Base-by-base conservation (phyloP, 2,329 filamentous ascomycete species). In the Neoascochyta sp. region DNA sequence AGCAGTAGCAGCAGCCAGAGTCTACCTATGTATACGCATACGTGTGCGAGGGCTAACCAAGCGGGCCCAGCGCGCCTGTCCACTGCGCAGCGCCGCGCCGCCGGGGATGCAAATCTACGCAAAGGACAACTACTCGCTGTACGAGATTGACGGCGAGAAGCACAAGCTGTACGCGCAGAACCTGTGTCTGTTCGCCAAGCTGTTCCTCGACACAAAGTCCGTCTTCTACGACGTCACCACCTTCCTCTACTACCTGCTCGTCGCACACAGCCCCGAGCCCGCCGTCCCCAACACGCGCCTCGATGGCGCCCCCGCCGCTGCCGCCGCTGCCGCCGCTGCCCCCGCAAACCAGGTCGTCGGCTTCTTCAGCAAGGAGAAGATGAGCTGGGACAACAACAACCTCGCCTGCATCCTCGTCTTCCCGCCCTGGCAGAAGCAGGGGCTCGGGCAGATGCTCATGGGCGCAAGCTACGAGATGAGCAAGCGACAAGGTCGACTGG, bases 281-380 rank as follows among this genome's bases (percentile, higher is more conserved):
- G 24, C 34, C 4, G 68, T 53, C 45, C 60, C 26, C 35, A 59
- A 27, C 20, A 54, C 45, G 47, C 55, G 35, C 54, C 64, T 47
- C 10, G 37, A 39, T 3, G 22, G 22, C 3, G 41, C 41, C 11
- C 20, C 8, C 14, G 19, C 10, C 7, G 22, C 39, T 3, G 24
- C 19, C 7, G n/a, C n/a, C n/a, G n/a, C n/a, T n/a, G n/a, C n/a
- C n/a, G 27, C 31, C 9, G 27, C 24, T 2, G 8, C 24, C 2
- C 22, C n/a, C 2, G 34, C 40, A 11, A 41, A 47, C 3, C 78
- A 82, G 54, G 81, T 95, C 16, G 78, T 90, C 1, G 92, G 92
- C n/a, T 96, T 96, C 73, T 98, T 96, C 69, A 93, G 86, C 43
- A 96, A 98, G 60, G 92, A 98, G 64, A 96, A 96, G 62, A 84